Base-by-base conservation (phyloP, 2,329 filamentous ascomycete genomes). In the Leptoxyphium fumago region DNA sequence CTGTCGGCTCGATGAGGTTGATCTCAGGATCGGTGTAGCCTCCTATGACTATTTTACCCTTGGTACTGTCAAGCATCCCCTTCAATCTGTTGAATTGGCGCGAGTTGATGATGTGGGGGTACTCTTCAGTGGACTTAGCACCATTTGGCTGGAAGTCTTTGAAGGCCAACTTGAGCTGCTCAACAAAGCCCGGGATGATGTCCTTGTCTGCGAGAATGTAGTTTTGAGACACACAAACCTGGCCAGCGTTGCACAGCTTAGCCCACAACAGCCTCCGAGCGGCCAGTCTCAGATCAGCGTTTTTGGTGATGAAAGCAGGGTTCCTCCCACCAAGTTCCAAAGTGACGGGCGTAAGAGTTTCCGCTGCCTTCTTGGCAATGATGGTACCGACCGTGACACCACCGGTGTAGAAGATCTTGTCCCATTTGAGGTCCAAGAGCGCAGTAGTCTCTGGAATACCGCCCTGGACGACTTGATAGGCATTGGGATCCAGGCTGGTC, bases 371-470 rank as follows among this genome's bases (percentile, higher is more conserved):
- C 62, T 71, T 70, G 11, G 69, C 66, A 46, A 72, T 69, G 52
- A 72, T 72, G 17, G 58, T 70, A 40, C 84, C 91, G 14, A 95
- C 86, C 26, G 61, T 68, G 43, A 74, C 73, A 55, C 78, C 80
- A 44, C 91, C 91, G 1, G 91, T 98, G 69, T 94, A 98, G 70
- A 91, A 88, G 57, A 98, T 93, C 74, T 95, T 96, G 68, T 93
- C 88, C 82, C 88, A 98, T 63, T 89, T 89, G 68, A 87, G 77
- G 46, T 89, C 78, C 29, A 98, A 74, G 39, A 96, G 68, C 10
- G 78, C 79, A 39, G 83, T 85, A 3, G 83, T 87, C 70, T 94
- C 86, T 3, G 80, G 72, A 15, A 94, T 66, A 26, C 70, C 79
- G 47, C 91, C 91, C 61, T 95, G 91, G 52, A 95, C 71, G 46